Conservation (phyloP, 192 early-diverging fungal genomes). For the Oehlia diaphana region DNA sequence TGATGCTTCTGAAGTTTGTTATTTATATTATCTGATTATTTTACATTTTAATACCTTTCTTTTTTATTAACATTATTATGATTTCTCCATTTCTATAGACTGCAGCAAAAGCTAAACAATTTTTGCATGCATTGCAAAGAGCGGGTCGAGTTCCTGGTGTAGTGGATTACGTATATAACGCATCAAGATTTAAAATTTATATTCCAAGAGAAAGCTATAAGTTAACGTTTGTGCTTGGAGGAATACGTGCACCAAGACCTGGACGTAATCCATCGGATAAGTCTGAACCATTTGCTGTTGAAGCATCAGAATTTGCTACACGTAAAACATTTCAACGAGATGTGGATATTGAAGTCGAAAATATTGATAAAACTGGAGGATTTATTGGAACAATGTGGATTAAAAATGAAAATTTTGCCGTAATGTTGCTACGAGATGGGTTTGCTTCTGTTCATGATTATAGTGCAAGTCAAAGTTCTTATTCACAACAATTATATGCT, state of each 20-base stretch:
- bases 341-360: slow-evolving; percentile 87
- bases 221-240: slow-evolving; percentile 83
- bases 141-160: slow-evolving; percentile 75
- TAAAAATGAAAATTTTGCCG: slow-evolving; percentile 69
- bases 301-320: slow-evolving; percentile 72
- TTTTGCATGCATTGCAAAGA: slow-evolving; percentile 82
- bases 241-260: slow-evolving; percentile 81
- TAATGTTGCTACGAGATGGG: slow-evolving; percentile 75
- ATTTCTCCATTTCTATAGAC: slow-evolving; percentile 42
- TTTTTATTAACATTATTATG: background rate
- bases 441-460: slow-evolving; percentile 82
- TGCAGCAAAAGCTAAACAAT: slow-evolving; percentile 80
- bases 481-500: slow-evolving; percentile 65
- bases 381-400: slow-evolving; percentile 90
- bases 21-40: background rate
- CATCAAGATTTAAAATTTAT: slow-evolving; percentile 79
- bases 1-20: slow-evolving; percentile 73
- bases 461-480: slow-evolving; percentile 80
- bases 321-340: slow-evolving; percentile 83
- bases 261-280: slow-evolving; percentile 68
- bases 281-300: slow-evolving; percentile 83
- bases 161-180: slow-evolving; percentile 84
- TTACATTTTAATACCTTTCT: background rate
- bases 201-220: slow-evolving; percentile 85
- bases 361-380: slow-evolving; percentile 85